Percentiles rank a stretch among this genome's conserved stretches.
Conservation (phyloP, 2,329 filamentous ascomycete species). For the Teratosphaeria zuluensis region DNA sequence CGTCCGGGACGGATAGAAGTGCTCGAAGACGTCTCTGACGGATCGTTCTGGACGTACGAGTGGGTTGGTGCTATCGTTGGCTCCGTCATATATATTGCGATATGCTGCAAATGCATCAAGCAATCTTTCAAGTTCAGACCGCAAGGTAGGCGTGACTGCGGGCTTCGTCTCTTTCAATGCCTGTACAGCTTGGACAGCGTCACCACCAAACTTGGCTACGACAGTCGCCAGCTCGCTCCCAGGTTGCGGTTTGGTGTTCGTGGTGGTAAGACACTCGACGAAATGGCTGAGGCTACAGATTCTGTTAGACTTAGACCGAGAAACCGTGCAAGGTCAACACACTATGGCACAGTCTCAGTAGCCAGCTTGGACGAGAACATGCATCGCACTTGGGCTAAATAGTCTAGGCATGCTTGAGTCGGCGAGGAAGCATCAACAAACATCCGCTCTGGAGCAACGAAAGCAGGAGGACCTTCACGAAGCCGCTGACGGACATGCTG, state of each 20-base stretch:
- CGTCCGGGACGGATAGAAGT: background rate
- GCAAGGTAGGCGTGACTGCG: background rate
- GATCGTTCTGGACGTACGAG: background rate
- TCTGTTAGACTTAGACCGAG: background rate
- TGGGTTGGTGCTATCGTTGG: background rate
- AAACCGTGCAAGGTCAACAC: background rate
- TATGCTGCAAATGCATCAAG: background rate
- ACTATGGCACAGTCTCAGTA: background rate
- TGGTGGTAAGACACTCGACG: background rate
- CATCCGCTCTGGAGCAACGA: background rate
- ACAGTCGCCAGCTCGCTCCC: background rate
- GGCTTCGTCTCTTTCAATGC: slow-evolving; percentile 1
- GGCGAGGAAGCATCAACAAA: background rate
- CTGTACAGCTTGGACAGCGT: slow-evolving; percentile 2
- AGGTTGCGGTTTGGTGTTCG: background rate
- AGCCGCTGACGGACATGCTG: background rate
- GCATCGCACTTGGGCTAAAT: background rate
- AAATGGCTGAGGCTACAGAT: background rate
- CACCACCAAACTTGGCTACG: background rate
- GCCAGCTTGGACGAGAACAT: slow-evolving; percentile 3
- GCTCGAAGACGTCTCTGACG: background rate
- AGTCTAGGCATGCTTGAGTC: background rate
- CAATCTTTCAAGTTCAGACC: background rate
- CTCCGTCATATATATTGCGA: background rate
- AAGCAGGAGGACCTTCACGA: background rate